Base-by-base conservation (phyloP, 306 rosid genomes). In the Pachyrhizus erosus region DNA sequence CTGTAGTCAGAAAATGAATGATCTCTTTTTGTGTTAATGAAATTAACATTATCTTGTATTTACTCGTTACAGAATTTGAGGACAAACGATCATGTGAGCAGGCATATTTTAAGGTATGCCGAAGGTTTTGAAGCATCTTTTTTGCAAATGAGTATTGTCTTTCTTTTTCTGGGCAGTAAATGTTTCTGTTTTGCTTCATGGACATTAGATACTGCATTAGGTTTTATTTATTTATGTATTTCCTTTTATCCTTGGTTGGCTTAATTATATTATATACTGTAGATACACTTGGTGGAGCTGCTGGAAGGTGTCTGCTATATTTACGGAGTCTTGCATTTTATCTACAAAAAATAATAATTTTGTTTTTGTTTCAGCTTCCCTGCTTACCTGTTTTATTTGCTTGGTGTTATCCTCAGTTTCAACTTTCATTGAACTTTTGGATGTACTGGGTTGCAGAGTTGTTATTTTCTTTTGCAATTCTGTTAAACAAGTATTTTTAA, bases 21-120 rank as follows among this genome's bases (percentile, higher is more conserved):
- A 7, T 73, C 49, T 55, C 21, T 66, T 27, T 34, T 39, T 77
- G 26, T 84, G n/a, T 80, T 45, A 46, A 21, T 69, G 70, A 49
- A 52, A 70, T 49, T 76, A 71, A 80, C 26, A 45, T 20, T 61
- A 39, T 80, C 78, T 85, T 60, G 87, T 85, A 58, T 70, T 82
- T 83, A 31, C 81, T 58, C 24, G 1, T 73, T 34, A 73, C 98
- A 96, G 96, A 93, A 86, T 96, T 96, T 84, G 99, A 96, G 80
- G 84, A 86, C 60, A 78, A 73, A 43, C 87, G 70, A 72, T 87
- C 97, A 33, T 96, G 99, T 82, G 98, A 96, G 85, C 91, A 91
- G 72, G 97, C 99, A 58, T 96, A 93, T 91, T 96, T 87, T 78
- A 96, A 96, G 99, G 99, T 96, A 78, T 43, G 89, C 78, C 60